phyloP scores from a whole-genome alignment of 176 grass and related monocot genomes.

The Oryza longistaminata region DNA sequence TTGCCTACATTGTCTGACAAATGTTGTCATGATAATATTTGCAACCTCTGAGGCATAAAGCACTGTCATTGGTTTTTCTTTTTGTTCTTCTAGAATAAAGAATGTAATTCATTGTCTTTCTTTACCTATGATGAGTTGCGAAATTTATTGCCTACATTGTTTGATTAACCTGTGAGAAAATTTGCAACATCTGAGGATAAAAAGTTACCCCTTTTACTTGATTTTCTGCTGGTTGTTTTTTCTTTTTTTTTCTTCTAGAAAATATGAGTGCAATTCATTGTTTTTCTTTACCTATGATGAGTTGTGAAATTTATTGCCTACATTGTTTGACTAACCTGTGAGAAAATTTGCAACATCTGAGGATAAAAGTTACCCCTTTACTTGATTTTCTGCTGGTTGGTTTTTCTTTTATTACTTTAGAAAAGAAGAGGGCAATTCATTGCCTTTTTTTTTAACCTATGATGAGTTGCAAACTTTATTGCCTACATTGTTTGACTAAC shows the following conservation, averaged over 20 bases:
- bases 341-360: conserved; percentile 26
- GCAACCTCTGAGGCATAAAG: conserved; percentile 39
- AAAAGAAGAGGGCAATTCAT: neutral
- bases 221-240: neutral
- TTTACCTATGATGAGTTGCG: conserved; percentile 32
- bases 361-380: neutral
- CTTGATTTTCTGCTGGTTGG: neutral
- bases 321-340: conserved; percentile 35
- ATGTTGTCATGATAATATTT: conserved; percentile 23
- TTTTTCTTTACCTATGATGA: conserved; percentile 11
- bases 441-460: neutral
- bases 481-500: conserved; percentile 38
- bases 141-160: conserved; percentile 33
- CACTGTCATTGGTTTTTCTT: neutral
- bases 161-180: conserved; percentile 27
- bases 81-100: neutral
- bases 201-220: neutral
- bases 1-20: conserved; percentile 52
- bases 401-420: neutral
- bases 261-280: neutral
- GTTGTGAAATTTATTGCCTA: conserved; percentile 22
- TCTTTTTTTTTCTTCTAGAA: neutral
- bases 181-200: conserved; percentile 27
- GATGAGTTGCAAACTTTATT: conserved; percentile 41
- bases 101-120: neutral